A percentile compares a stretch with the other conserved stretches of the same genome.
Conservation (phyloP, 164 flowering plant genomes). For the Vitis riparia region DNA sequence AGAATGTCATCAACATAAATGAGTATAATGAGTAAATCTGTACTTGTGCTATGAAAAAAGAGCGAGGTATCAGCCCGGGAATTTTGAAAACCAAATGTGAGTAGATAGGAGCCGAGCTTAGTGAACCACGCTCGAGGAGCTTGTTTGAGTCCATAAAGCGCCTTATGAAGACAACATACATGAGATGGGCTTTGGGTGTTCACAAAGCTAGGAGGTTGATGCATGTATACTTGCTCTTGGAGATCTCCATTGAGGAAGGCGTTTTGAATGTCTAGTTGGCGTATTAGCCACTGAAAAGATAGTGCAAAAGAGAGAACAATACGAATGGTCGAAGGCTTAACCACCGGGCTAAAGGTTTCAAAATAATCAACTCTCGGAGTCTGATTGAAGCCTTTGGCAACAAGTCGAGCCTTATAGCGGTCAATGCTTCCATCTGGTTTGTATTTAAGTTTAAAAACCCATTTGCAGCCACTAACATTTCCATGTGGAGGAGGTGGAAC, state of each 20-base stretch:
- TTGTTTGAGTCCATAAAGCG: constrained; percentile 17
- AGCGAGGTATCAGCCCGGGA: neutral
- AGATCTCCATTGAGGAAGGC: constrained; percentile 5
- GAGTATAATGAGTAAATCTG: neutral
- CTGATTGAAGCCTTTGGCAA: no score
- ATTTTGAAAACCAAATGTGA: neutral
- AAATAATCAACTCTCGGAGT: neutral
- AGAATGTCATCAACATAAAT: neutral
- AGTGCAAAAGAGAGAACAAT: neutral
- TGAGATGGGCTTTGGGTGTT: neutral
- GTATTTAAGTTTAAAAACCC: no score
- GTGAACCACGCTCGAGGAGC: constrained; percentile 12
- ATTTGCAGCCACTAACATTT: no score
- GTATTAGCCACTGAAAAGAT: neutral
- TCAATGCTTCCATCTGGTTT: no score
- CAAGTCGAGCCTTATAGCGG: no score
- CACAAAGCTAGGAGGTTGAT: constrained; percentile 2
- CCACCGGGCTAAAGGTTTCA: constrained; percentile 11
- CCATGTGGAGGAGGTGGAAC: no score
- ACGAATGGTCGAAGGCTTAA: constrained; percentile 7
- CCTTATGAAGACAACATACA: neutral
- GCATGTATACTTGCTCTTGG: neutral
- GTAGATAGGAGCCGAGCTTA: neutral
- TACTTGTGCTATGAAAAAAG: neutral
- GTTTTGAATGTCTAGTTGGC: constrained; percentile 6